Base-by-base conservation (phyloP, 2,329 filamentous ascomycete genomes). In the Parastagonospora nodorum region DNA sequence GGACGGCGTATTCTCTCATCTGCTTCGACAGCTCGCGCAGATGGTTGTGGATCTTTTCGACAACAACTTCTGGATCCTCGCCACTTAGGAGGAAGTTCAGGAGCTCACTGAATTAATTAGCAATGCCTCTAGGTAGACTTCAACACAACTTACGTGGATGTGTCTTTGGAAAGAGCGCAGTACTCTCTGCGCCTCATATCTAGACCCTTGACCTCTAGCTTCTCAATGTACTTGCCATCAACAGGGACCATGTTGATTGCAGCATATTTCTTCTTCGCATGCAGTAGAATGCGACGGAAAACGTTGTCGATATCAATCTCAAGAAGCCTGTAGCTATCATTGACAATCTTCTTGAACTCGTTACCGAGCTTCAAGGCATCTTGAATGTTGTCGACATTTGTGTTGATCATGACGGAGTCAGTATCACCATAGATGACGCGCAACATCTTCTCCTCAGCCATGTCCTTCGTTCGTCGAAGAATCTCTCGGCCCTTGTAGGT, bases 401-500 rank as follows among this genome's bases (percentile, higher is more conserved):
- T 96, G 69, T 99, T 99, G 80, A 99, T 97, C 94, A 99, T 99
- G 76, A 99, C 94, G 8, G 94, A 99, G 75, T 99, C 94, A 10
- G 94, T 99, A 76, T 99, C 94, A 78, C 94, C 94, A 66, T 99
- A 99, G 57, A 99, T 97, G 72, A 99, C 94, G 67, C 94, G 89
- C 28, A 99, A 83, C 52, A 92, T 88, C 62, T 89, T 92, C 66
- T 86, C 90, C 75, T 99, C 94, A 8, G 94, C 94, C 55, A 99
- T 84, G 46, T 96, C 92, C 74, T 97, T 99, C 49, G 94, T 99
- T 71, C 90, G 95, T 58, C 90, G 86, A 51, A 99, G 80, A 84
- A 99, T 97, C 78, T 99, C 94, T 79, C 94, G 91, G 50, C 94
- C 94, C 74, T 99, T 97, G 78, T 87, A 96, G 0, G 94, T 99